A percentile compares a stretch with the other conserved stretches of the same genome.
Evolutionary conservation across 768 basidiomycete species (phyloP).

Genomic region (Suillus subalutaceus): DNA sequence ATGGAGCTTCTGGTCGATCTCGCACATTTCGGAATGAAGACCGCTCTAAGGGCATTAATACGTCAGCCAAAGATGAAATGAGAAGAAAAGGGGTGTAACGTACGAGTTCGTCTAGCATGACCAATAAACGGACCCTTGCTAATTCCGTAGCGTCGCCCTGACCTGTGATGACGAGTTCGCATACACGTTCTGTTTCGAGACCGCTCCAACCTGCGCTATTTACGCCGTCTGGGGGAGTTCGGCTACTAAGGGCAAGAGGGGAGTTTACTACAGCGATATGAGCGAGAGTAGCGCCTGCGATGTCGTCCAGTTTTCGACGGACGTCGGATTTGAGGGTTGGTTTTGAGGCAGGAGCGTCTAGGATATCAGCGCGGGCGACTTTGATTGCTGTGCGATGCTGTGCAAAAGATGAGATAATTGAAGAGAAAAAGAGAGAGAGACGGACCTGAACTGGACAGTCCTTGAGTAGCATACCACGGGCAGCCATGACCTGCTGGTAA

Average conservation of each 20-base stretch:
- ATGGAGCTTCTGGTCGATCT: conserved; percentile 95
- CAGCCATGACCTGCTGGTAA: conserved; percentile 91
- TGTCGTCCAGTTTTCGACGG: conserved; percentile 86
- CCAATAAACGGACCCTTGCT: conserved; percentile 86
- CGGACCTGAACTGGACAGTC: conserved; percentile 85
- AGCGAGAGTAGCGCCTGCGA: conserved; percentile 89
- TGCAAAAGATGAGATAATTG: conserved; percentile 15
- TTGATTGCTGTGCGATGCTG: conserved; percentile 88
- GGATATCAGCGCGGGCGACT: conserved; percentile 89
- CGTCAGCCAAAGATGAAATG: conserved; percentile 15
- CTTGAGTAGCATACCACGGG: conserved; percentile 86
- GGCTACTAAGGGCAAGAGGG: conserved; percentile 70
- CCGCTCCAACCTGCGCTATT: conserved; percentile 84
- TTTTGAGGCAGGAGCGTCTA: conserved; percentile 81
- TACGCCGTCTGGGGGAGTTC: conserved; percentile 78
- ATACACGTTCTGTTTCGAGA: conserved; percentile 91
- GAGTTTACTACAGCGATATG: conserved; percentile 95
- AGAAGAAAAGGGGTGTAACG: conserved; percentile 37
- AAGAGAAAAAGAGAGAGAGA: conserved; percentile 15
- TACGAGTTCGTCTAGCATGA: conserved; percentile 94
- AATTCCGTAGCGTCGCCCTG: conserved; percentile 87
- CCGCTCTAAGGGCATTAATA: conserved; percentile 61
- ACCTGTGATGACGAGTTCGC: conserved; percentile 91
- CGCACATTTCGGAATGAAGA: conserved; percentile 86
- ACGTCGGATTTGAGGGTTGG: conserved; percentile 83